Percentiles rank a stretch among this genome's conserved stretches.
These are phyloP conservation scores for Zoysia matrella DNA, from an alignment of 202 grass and related monocot species.

Conservation along the genomic window DNA sequence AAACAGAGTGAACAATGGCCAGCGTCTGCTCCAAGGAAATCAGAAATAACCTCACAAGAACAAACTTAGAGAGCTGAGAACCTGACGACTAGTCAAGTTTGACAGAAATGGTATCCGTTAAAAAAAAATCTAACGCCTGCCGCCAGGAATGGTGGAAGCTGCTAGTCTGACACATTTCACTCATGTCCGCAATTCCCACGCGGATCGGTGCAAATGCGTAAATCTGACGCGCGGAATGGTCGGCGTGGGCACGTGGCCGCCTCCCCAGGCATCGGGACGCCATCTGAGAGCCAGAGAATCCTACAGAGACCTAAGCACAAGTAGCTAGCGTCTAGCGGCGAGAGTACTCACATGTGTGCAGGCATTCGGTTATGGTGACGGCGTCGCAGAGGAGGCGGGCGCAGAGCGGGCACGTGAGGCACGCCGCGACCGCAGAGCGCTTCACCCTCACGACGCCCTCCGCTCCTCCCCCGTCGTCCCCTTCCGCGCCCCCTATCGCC, in stretches of 20 bases:
- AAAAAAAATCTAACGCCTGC: background rate
- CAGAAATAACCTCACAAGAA: background rate
- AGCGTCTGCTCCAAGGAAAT: background rate
- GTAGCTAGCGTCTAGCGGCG: background rate
- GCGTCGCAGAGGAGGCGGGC: conserved; percentile 78
- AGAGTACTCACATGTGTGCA: conserved; percentile 89
- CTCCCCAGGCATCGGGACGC: background rate
- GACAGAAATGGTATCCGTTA: background rate
- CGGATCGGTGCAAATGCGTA: background rate
- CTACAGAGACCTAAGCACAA: background rate
- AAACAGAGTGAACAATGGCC: conserved; percentile 9
- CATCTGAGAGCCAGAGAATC: background rate
- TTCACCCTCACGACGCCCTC: conserved; percentile 57
- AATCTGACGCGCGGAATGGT: conserved; percentile 15
- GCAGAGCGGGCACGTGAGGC: conserved; percentile 90
- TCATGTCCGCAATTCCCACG: conserved; percentile 12
- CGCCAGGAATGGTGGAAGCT: background rate
- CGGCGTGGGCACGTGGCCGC: background rate
- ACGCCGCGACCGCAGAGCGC: conserved; percentile 58
- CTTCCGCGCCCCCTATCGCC: conserved; percentile 25
- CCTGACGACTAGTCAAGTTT: background rate
- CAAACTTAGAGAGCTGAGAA: background rate
- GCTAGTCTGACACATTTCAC: conserved; percentile 7
- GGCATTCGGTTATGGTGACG: conserved; percentile 93
- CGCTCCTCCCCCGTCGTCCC: conserved; percentile 6